These are phyloP conservation scores for Aspergillus bertholletiae DNA, from an alignment of 495 filamentous ascomycete genomes.

Conservation along the genomic window DNA sequence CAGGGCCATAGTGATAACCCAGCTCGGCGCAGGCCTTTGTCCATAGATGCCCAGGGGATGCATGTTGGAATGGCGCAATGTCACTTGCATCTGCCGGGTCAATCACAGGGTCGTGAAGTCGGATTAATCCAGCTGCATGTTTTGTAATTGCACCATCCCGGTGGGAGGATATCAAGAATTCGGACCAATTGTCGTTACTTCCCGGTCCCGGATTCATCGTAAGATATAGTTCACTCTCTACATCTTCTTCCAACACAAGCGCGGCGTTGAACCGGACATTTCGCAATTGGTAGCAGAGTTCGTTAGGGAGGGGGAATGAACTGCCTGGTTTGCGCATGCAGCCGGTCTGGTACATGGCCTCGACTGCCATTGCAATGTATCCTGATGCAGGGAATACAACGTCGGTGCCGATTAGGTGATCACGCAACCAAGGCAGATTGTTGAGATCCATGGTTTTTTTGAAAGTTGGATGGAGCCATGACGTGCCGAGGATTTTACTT, in stretches of 20 bases:
- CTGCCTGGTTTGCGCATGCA: background rate
- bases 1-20: background rate
- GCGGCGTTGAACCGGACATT: background rate
- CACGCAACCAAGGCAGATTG: constrained; percentile 46
- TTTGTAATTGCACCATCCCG: constrained; percentile 21
- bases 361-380: constrained; percentile 45
- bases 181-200: constrained; percentile 1
- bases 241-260: background rate
- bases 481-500: constrained; percentile 27
- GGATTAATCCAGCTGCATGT: constrained; percentile 24
- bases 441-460: constrained; percentile 33
- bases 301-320: background rate
- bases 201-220: constrained; percentile 20
- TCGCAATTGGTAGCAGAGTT: background rate
- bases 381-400: constrained; percentile 44
- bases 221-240: background rate
- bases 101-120: background rate
- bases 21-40: constrained; percentile 1
- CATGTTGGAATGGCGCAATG: background rate
- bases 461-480: constrained; percentile 35
- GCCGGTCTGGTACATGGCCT: constrained; percentile 32
- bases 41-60: background rate
- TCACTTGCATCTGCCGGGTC: background rate
- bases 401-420: constrained; percentile 39
- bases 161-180: background rate